Evolutionary conservation across 2,329 filamentous ascomycete genomes (phyloP), one percentile per base, ranked within the genome.

Genomic region (Camptophora hylomeconis): DNA sequence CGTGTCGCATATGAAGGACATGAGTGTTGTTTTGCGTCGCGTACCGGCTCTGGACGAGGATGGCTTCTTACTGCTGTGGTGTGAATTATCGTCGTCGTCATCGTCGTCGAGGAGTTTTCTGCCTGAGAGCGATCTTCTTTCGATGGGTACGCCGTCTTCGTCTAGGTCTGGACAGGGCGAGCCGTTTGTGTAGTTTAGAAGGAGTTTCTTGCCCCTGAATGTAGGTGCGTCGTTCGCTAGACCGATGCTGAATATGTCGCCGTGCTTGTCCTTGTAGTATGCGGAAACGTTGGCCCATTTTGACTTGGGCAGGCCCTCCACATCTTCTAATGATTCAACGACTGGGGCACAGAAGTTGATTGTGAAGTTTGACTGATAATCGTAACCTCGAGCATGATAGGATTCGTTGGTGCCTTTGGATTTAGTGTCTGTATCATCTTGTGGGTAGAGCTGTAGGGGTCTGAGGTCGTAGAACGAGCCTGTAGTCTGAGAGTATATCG

Each of bases 1-100:
- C 2, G 76, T 62, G 50, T 94, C 86, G 62, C 89, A 98, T 41
- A 89, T 76, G 52, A 95, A 87, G 14, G 84, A 89, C 54, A 98
- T 83, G 34, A 86, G 75, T 8, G 86, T 79, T 2, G 82, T 92
- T 52, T 87, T 89, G 41, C 68, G 64, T 24, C 70, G 39, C 11
- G 28, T 38, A 14, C 17, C 23, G 20, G 28, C 12, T 22, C 22
- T 25, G 38, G 29, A 15, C 37, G n/a, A 27, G 17, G 26, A 22
- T 32, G 24, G 15, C 26, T 28, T 40, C 28, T n/a, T 32, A 20
- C 52, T 1, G 60, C 34, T n/a, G 33, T 34, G n/a, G 5, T 50
- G 43, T 24, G 55, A 46, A 5, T 56, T 47, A 41, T 49, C 47
- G 12, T 51, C 44, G 16, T 53, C 49, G 20, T 53, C 45, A 10